These are phyloP conservation scores for Chalciporus sp. DNA, from an alignment of 1,284 basidiomycete genomes.

Conservation along the genomic window DNA sequence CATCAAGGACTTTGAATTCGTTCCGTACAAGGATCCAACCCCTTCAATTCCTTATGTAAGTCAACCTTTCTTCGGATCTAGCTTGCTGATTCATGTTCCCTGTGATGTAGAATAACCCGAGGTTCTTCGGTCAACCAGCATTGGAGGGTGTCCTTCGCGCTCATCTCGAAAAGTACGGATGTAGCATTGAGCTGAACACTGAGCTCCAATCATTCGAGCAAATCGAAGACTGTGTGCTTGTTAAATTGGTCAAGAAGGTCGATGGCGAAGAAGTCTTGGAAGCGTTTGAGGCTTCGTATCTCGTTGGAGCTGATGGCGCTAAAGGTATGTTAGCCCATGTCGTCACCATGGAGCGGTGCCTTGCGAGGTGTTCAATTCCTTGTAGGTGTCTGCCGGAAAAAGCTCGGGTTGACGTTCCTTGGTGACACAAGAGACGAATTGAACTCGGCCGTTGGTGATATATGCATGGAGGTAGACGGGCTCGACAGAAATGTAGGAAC, in stretches of 20 bases:
- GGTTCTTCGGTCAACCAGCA: conserved; percentile 35
- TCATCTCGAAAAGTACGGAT: conserved; percentile 30
- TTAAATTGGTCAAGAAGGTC: conserved; percentile 24
- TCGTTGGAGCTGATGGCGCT: conserved; percentile 45
- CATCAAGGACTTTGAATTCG: conserved; percentile 1
- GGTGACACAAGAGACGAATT: conserved; percentile 44
- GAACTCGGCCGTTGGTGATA: conserved; percentile 44
- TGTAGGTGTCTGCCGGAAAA: conserved; percentile 41
- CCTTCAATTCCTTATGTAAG: conserved; percentile 31
- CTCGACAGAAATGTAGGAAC: conserved; percentile 36
- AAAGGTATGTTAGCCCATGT: conserved; percentile 21
- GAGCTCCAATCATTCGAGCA: conserved; percentile 39
- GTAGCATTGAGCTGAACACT: conserved; percentile 34
- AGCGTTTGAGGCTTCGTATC: conserved; percentile 29
- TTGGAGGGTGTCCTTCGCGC: conserved; percentile 36
- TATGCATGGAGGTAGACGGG: conserved; percentile 36
- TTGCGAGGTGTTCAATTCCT: conserved; percentile 6
- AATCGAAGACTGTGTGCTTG: conserved; percentile 24
- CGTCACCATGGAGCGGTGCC: not conserved
- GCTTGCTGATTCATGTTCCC: not conserved
- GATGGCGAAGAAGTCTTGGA: conserved; percentile 16
- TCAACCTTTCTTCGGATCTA: conserved; percentile 32
- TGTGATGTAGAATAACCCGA: conserved; percentile 13
- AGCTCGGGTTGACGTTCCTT: conserved; percentile 44
- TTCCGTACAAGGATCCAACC: conserved; percentile 19